Conservation (phyloP, 2,329 filamentous ascomycete genomes). For the Trichoderma sp. region DNA sequence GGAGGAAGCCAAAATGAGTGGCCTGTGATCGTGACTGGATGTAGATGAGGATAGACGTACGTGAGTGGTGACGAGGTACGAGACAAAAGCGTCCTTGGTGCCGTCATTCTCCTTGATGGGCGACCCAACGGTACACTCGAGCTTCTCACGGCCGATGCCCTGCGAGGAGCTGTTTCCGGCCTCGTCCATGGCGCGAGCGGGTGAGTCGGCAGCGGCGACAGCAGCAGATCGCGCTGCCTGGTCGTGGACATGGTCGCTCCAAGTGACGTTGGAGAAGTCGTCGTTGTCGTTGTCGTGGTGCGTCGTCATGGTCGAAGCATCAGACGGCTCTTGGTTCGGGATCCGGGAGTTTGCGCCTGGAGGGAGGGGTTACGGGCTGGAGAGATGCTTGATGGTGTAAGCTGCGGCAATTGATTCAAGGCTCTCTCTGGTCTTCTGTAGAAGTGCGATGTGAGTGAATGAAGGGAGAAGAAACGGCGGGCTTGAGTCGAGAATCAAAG, state of each 20-base stretch:
- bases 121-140: conserved; percentile 79
- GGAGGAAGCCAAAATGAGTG: neutral
- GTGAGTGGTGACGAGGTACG: conserved; percentile 88
- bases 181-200: conserved; percentile 40
- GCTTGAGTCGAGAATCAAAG: neutral
- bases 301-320: conserved; percentile 21
- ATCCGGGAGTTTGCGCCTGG: neutral
- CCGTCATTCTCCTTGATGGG: conserved; percentile 95
- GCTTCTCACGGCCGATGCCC: conserved; percentile 66
- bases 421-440: neutral
- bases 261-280: conserved; percentile 79
- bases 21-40: neutral
- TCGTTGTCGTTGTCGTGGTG: conserved; percentile 51
- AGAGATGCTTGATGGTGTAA: neutral
- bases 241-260: conserved; percentile 59
- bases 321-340: neutral
- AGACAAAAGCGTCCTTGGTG: conserved; percentile 94
- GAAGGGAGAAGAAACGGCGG: neutral
- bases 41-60: conserved; percentile 46
- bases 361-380: neutral
- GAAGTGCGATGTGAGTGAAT: neutral
- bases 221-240: conserved; percentile 31
- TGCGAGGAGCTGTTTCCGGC: conserved; percentile 48
- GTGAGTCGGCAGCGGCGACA: conserved; percentile 27
- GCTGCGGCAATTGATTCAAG: neutral